Conservation (phyloP, 164 flowering plant species). For the Annona squamosa region DNA sequence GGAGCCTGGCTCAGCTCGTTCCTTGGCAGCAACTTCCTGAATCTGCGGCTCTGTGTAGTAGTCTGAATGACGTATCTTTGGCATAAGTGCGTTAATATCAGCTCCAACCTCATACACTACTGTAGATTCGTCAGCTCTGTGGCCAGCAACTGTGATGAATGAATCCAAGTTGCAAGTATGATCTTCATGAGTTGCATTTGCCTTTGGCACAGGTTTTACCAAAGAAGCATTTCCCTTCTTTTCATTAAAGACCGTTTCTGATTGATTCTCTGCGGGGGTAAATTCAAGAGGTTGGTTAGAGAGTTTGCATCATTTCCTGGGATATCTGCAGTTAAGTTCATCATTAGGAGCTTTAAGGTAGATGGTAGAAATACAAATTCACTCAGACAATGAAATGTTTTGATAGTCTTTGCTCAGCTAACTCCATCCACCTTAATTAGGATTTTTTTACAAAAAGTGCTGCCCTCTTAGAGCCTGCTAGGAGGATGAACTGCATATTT, state of each 20-base stretch:
- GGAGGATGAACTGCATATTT: no score
- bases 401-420: no score
- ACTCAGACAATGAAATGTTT: no score
- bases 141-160: constrained; percentile 48
- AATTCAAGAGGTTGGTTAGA: not conserved
- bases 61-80: constrained; percentile 73
- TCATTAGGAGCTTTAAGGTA: no score
- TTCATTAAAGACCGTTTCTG: not conserved
- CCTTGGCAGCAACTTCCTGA: constrained; percentile 86
- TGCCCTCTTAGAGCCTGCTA: no score
- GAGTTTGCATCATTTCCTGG: not conserved
- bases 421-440: no score
- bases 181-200: constrained; percentile 45
- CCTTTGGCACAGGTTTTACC: constrained; percentile 22
- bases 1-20: constrained; percentile 75
- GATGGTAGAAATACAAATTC: no score
- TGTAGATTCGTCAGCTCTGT: constrained; percentile 82
- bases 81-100: constrained; percentile 79
- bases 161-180: constrained; percentile 33
- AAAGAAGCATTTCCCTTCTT: not conserved
- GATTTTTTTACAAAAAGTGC: no score
- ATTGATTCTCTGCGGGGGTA: not conserved
- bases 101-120: constrained; percentile 78
- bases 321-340: no score
- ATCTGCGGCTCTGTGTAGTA: constrained; percentile 80